Base-by-base conservation (phyloP, 257 asterid genomes). In the Cruciata laevipes region DNA sequence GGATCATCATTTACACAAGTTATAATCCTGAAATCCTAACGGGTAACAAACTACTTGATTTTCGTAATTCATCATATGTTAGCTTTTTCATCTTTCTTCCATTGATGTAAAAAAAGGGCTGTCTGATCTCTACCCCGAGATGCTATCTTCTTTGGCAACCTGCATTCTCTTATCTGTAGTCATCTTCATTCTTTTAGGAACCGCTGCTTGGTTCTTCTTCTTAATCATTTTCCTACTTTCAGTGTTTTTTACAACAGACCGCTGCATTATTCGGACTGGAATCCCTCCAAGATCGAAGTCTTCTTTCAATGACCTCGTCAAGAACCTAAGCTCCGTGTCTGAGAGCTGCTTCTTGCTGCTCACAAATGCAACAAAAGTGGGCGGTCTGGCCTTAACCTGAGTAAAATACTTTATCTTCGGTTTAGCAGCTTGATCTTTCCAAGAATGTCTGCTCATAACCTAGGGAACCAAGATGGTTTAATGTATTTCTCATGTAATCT, bases 401-500 rank as follows among this genome's bases (percentile, higher is more conserved):
- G 97, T 88, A 84, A 94, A 94, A 69, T 94, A 94, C 61, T 90
- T 90, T 56, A 94, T 79, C 89, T 94, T 94, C 10, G 99, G 97
- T 74, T 94, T 97, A 55, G 97, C 84, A 0, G 99, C 83, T 71
- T 79, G 86, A 68, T 88, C 96, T 82, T 90, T 90, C 97, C 97
- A 94, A 17, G 97, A 94, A 79, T 90, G 99, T 69, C 96, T 77
- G 84, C 96, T 87, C 99, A 90, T 90, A 53, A 94, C 95, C 96
- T 91, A 71, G 44, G 76, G 71, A 61, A 60, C n/a, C 27, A 35
- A 38, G 67, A 33, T 32, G 35, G 18, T 60, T 71, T 65, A 12
- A 44, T 49, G 11, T 44, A 7, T 32, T 17, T 32, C 47, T 61
- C 66, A 16, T 6, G 5, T 61, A 38, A 27, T 16, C 9, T 11